Conservation (phyloP, 192 early-diverging fungal species). For the Podila clonocystis region DNA sequence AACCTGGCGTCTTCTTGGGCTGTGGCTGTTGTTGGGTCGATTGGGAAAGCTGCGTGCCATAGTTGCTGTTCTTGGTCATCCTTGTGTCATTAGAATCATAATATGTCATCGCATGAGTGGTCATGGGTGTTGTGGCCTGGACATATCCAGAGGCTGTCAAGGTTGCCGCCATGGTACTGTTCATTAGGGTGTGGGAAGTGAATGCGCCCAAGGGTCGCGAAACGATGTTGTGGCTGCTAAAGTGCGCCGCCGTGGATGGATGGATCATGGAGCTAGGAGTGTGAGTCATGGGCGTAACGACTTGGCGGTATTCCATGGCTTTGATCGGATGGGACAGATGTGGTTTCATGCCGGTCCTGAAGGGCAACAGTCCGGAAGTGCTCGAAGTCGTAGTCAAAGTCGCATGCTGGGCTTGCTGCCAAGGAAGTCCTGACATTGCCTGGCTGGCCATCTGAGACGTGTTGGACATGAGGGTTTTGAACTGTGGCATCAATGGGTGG, state of each 20-base stretch:
- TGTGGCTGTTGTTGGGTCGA: neutral
- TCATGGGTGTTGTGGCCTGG: conserved; percentile 1
- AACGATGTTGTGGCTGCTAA: neutral
- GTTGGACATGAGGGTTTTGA: conserved; percentile 28
- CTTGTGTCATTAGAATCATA: conserved; percentile 10
- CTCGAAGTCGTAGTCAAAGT: conserved; percentile 24
- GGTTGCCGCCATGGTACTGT: neutral
- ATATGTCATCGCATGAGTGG: neutral
- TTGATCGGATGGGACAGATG: conserved; percentile 8
- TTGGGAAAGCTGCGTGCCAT: neutral
- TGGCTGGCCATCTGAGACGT: conserved; percentile 10
- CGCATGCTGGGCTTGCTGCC: conserved; percentile 37
- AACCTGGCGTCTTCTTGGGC: neutral
- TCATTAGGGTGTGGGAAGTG: neutral
- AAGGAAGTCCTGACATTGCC: conserved; percentile 9
- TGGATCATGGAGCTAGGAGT: neutral
- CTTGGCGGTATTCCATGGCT: neutral
- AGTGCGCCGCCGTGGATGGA: neutral
- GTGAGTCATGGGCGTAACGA: neutral
- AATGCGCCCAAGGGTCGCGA: neutral
- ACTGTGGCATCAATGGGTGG: conserved; percentile 19
- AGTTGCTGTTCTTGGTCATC: neutral
- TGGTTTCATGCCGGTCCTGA: neutral
- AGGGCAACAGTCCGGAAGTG: conserved; percentile 6
- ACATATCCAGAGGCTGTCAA: conserved; percentile 1